Base-by-base conservation (phyloP, 352 stramenopile species). In the Phytophthora brassicae region DNA sequence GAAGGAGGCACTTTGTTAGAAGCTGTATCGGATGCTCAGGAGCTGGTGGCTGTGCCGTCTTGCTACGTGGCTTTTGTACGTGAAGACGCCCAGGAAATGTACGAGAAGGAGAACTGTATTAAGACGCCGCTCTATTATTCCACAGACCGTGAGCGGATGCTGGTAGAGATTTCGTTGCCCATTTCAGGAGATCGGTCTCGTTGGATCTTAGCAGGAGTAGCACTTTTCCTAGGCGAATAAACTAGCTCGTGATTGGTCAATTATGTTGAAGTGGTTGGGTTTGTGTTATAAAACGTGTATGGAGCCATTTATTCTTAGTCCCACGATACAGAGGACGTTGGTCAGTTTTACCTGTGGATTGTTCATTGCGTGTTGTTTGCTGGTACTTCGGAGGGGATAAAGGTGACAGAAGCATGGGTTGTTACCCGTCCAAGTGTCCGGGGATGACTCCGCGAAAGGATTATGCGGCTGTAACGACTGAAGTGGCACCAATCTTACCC, bases 31-130 rank as follows among this genome's bases (percentile, higher is more conserved):
- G 89, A 97, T 53, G 91, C 79, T 2, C 79, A 87, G 16, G 91
- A 97, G 66, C 64, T 97, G 17, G 81, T 90, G 12, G 41, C 74
- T 1, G 84, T 93, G 31, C 89, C 90, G 12, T 74, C 85, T 16
- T 95, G 90, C 60, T 90, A 77, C 43, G 70, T 97, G 38, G 87
- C 88, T 16, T 96, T 90, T 60, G 83, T 80, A 35, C 80, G 82
- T 39, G 76, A 90, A 33, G 76, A 92, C 64, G 82, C 79, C n/a
- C 67, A 79, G 20, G 86, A 94, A 56, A 74, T 87, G 48, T 90
- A 92, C 69, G 60, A 79, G 20, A 90, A 89, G 46, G 83, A 92
- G 33, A 77, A 56, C 48, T 89, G 70, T 48, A 80, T 96, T 59
- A 80, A 87, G 31, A 85, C 87, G 6, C 87, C 87, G 39, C 60